Conservation (phyloP, 495 filamentous ascomycete genomes). For the Penicillium daleae region DNA sequence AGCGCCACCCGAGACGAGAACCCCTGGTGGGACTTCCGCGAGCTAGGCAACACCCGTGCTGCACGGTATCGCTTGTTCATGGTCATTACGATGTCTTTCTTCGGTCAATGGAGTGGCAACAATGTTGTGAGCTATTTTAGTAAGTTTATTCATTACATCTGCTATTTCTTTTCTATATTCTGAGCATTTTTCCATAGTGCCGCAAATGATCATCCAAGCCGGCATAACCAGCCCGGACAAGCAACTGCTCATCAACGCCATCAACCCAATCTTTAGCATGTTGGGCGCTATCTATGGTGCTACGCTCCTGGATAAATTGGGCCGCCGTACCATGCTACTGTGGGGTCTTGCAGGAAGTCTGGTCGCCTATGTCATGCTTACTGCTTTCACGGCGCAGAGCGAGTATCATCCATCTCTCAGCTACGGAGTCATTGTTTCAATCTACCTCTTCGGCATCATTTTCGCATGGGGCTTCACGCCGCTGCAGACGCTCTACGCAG, state of each 20-base stretch:
- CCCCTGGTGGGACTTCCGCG: constrained; percentile 10
- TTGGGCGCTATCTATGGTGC: constrained; percentile 4
- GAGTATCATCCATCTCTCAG: constrained; percentile 13
- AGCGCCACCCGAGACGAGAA: constrained; percentile 1
- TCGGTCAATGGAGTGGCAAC: constrained; percentile 24
- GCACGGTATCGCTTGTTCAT: constrained; percentile 3
- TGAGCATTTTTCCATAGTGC: too few relatives aligned
- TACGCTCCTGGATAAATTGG: neutral
- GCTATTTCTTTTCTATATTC: too few relatives aligned
- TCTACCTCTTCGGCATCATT: constrained; percentile 68
- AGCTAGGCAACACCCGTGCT: neutral
- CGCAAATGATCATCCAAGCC: constrained; percentile 55
- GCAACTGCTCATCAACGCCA: constrained; percentile 44
- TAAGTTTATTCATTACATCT: too few relatives aligned
- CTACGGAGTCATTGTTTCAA: constrained; percentile 60
- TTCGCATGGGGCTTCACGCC: constrained; percentile 67
- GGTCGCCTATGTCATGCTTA: constrained; percentile 1
- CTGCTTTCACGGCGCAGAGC: neutral
- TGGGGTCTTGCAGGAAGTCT: neutral
- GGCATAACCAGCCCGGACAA: constrained; percentile 36
- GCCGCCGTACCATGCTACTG: constrained; percentile 5
- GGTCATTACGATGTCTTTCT: constrained; percentile 2
- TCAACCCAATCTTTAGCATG: constrained; percentile 31
- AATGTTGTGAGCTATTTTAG: constrained; percentile 6
- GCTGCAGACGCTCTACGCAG: constrained; percentile 67